Conservation (phyloP, 139 green algal species). For the Mesotaenium endlicherianum region DNA sequence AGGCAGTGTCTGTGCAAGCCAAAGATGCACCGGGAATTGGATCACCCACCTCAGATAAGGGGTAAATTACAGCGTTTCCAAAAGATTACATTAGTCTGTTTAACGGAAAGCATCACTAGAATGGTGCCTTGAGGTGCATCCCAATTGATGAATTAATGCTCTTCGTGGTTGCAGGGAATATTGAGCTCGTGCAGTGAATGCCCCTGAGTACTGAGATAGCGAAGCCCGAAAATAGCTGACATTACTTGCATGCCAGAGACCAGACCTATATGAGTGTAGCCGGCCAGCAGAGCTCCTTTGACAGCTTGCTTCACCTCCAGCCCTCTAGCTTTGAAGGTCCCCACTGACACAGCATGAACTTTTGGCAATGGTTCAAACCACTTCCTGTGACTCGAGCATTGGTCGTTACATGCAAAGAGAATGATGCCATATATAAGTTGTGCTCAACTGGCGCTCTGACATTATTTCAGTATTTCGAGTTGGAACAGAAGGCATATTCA, state of each 20-base stretch:
- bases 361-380: too few species aligned
- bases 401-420: too few species aligned
- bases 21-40: background rate
- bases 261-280: conserved; percentile 35
- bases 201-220: background rate
- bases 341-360: conserved; percentile 24
- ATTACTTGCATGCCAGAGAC: background rate
- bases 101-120: background rate
- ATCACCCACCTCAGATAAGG: background rate
- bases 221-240: background rate
- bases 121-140: background rate
- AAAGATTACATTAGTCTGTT: background rate
- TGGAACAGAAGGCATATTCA: too few species aligned
- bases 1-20: conserved; percentile 37
- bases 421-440: too few species aligned
- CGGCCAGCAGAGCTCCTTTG: conserved; percentile 22
- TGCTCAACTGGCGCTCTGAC: too few species aligned
- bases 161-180: background rate
- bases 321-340: conserved; percentile 30
- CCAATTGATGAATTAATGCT: background rate
- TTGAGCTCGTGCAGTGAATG: background rate
- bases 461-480: too few species aligned
- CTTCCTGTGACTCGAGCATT: too few species aligned
- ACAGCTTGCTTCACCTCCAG: conserved; percentile 23
- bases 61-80: background rate